Conservation (phyloP, 2,329 filamentous ascomycete genomes). For the Fusarium compactum region DNA sequence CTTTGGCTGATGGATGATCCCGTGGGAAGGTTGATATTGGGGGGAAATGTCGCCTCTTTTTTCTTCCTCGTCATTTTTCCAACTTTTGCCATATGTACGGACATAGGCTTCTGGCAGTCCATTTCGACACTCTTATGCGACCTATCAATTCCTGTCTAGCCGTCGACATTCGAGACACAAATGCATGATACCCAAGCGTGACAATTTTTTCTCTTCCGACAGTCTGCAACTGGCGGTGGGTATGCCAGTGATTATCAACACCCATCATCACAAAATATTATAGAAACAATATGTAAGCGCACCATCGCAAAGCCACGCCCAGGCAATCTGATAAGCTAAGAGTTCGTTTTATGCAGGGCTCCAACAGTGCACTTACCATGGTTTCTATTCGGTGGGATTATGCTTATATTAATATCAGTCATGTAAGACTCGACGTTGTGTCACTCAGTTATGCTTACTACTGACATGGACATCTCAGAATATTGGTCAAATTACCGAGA, state of each 20-base stretch:
- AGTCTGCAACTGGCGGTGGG: not conserved
- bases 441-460: fast-evolving
- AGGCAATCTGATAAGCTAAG: not conserved
- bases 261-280: not conserved
- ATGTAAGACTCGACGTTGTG: not conserved
- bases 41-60: not conserved
- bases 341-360: not conserved
- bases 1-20: not conserved
- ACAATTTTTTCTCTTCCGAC: not conserved
- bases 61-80: not conserved
- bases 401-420: constrained; percentile 2
- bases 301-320: too few relatives aligned
- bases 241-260: not conserved
- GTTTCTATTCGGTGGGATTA: constrained; percentile 22
- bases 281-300: not conserved
- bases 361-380: constrained; percentile 14
- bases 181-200: not conserved
- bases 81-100: not conserved
- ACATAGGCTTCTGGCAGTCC: not conserved
- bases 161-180: not conserved
- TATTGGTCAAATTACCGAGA: not conserved
- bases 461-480: fast-evolving
- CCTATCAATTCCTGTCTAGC: not conserved
- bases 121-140: not conserved
- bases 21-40: not conserved